Evolutionary conservation across 2,329 filamentous ascomycete genomes (phyloP).

Genomic region (Xylariaceae sp.): DNA sequence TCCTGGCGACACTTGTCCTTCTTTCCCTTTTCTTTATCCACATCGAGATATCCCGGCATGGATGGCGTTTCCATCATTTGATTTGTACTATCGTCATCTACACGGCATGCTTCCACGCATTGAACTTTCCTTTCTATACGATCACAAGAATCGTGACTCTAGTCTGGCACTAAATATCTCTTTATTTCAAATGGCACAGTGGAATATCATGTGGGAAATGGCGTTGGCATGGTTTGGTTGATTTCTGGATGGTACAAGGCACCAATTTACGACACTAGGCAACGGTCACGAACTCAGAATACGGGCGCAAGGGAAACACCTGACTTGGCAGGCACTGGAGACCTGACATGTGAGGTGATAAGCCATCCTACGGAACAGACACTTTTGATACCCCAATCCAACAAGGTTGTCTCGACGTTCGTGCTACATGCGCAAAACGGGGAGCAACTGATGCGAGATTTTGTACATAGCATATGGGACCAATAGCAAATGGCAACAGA

Average conservation of each 20-base stretch:
- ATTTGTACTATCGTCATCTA: not conserved
- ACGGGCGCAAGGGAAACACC: conserved; percentile 2
- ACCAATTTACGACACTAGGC: conserved; percentile 17
- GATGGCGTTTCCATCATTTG: too few species aligned
- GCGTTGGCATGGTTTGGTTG: conserved; percentile 7
- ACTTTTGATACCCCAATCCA: not conserved
- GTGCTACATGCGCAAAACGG: too few species aligned
- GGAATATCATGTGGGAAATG: not conserved
- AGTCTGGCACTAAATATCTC: not conserved
- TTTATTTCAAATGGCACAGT: not conserved
- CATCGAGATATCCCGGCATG: too few species aligned
- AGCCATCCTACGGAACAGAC: not conserved
- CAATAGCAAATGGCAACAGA: too few species aligned
- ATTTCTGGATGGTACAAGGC: conserved; percentile 14
- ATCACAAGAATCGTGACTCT: too few species aligned
- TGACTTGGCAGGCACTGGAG: not conserved
- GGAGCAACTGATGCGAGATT: too few species aligned
- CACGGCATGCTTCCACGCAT: not conserved
- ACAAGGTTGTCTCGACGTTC: too few species aligned
- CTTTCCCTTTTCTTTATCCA: too few species aligned
- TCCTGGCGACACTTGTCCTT: too few species aligned
- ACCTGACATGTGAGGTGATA: too few species aligned
- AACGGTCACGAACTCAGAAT: conserved; percentile 9
- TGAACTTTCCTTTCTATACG: too few species aligned
- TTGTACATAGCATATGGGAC: too few species aligned